phyloP scores from a whole-genome alignment of 2,329 filamentous ascomycete species.

The Botrytis fabae region DNA sequence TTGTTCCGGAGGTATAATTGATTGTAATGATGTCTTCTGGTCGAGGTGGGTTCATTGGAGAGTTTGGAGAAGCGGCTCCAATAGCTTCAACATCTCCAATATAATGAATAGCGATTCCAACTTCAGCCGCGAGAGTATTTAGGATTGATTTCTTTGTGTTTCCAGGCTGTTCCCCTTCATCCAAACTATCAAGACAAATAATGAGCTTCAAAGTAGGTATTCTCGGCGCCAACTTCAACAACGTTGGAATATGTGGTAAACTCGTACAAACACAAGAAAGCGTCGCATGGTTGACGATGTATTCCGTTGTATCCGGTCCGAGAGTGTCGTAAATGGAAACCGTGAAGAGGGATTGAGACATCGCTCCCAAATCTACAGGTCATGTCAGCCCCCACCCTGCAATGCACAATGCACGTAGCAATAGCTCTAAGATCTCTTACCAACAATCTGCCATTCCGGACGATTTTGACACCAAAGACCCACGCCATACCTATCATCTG shows the following conservation, averaged over 20 bases:
- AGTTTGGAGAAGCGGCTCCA: constrained; percentile 66
- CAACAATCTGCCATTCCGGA: constrained; percentile 84
- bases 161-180: constrained; percentile 73
- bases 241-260: constrained; percentile 74
- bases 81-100: constrained; percentile 80
- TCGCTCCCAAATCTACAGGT: constrained; percentile 73
- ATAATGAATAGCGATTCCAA: constrained; percentile 76
- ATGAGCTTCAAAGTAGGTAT: constrained; percentile 84
- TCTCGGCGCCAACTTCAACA: constrained; percentile 76
- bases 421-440: constrained; percentile 44
- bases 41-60: constrained; percentile 66
- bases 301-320: constrained; percentile 87
- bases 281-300: constrained; percentile 88
- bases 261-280: constrained; percentile 75
- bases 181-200: constrained; percentile 79
- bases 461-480: constrained; percentile 87
- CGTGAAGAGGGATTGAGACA: constrained; percentile 83
- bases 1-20: constrained; percentile 88
- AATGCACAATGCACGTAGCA: not conserved
- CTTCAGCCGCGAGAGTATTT: constrained; percentile 69
- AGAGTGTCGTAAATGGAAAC: constrained; percentile 97
- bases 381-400: constrained; percentile 23
- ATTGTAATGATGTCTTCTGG: constrained; percentile 82
- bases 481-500: constrained; percentile 67
- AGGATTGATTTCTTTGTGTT: constrained; percentile 79